phyloP scores from a whole-genome alignment of 495 filamentous ascomycete genomes.

The Penicillium ucsense region DNA sequence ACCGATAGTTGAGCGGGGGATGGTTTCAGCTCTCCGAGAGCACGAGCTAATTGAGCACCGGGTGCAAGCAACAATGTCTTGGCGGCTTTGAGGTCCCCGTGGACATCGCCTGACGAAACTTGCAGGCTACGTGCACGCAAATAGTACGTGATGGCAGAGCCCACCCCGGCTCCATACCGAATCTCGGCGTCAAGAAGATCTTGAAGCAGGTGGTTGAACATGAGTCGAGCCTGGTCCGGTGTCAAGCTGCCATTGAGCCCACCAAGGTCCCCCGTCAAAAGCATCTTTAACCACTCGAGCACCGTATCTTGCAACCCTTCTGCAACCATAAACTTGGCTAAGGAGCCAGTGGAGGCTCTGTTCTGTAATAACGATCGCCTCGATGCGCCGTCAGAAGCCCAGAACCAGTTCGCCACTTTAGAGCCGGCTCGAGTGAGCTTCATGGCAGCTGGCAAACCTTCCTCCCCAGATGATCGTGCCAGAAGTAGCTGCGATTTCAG shows the following conservation, averaged over 20 bases:
- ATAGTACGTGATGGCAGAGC: conserved; percentile 23
- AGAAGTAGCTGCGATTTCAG: conserved; percentile 27
- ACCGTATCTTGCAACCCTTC: conserved; percentile 27
- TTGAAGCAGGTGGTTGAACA: conserved; percentile 19
- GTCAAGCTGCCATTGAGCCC: conserved; percentile 17
- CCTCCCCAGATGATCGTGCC: conserved; percentile 9
- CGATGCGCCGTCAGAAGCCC: conserved; percentile 23
- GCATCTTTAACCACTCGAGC: conserved; percentile 25
- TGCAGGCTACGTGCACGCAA: conserved; percentile 16
- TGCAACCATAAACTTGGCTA: conserved; percentile 33
- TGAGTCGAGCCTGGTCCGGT: conserved; percentile 8
- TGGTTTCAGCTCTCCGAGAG: conserved; percentile 11
- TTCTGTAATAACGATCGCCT: conserved; percentile 20
- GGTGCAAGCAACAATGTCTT: conserved; percentile 16
- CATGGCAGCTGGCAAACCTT: conserved; percentile 17
- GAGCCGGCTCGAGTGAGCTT: conserved; percentile 25
- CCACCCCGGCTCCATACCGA: conserved; percentile 23
- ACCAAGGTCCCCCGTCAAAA: conserved; percentile 21
- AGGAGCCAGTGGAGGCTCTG: conserved; percentile 3
- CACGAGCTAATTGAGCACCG: conserved; percentile 17
- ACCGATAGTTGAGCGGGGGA: conserved; percentile 11
- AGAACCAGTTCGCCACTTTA: conserved; percentile 31
- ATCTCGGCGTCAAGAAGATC: conserved; percentile 26
- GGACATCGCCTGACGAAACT: conserved; percentile 3
- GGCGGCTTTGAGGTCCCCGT: conserved; percentile 2